phyloP scores from a whole-genome alignment of 495 filamentous ascomycete genomes.

The Glonium stellatum region DNA sequence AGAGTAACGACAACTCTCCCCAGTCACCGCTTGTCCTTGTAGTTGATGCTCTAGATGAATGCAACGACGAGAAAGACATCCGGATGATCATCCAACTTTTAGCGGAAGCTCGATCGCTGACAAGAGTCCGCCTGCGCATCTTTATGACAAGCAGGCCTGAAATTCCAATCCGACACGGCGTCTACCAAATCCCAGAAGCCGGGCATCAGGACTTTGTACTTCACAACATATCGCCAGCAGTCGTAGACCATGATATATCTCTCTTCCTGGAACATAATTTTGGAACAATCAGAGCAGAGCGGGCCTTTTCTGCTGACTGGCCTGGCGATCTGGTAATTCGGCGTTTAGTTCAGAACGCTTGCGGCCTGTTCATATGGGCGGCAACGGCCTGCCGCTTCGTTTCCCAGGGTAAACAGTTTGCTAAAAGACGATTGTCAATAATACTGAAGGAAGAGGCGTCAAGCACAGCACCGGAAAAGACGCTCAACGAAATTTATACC shows the following conservation, averaged over 20 bases:
- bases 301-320: slow-evolving; percentile 30
- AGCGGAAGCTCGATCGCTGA: slow-evolving; percentile 19
- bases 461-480: not conserved
- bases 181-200: slow-evolving; percentile 13
- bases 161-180: slow-evolving; percentile 25
- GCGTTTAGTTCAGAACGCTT: slow-evolving; percentile 34
- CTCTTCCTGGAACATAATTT: slow-evolving; percentile 28
- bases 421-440: not conserved
- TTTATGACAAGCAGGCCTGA: slow-evolving; percentile 37
- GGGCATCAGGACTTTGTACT: slow-evolving; percentile 26
- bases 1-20: not conserved
- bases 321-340: slow-evolving; percentile 33
- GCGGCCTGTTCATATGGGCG: slow-evolving; percentile 30
- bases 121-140: slow-evolving; percentile 22
- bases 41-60: slow-evolving; percentile 35
- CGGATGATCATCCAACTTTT: slow-evolving; percentile 29
- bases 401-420: slow-evolving; percentile 1
- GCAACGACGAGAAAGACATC: slow-evolving; percentile 26
- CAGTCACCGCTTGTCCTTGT: slow-evolving; percentile 21
- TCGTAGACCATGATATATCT: slow-evolving; percentile 35
- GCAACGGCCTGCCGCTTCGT: slow-evolving; percentile 21
- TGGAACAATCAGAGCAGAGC: not conserved
- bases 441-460: not conserved
- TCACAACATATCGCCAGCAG: slow-evolving; percentile 30
- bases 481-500: slow-evolving; percentile 21